Conservation (phyloP, 2,329 filamentous ascomycete genomes). For the Grosmannia clavigera region DNA sequence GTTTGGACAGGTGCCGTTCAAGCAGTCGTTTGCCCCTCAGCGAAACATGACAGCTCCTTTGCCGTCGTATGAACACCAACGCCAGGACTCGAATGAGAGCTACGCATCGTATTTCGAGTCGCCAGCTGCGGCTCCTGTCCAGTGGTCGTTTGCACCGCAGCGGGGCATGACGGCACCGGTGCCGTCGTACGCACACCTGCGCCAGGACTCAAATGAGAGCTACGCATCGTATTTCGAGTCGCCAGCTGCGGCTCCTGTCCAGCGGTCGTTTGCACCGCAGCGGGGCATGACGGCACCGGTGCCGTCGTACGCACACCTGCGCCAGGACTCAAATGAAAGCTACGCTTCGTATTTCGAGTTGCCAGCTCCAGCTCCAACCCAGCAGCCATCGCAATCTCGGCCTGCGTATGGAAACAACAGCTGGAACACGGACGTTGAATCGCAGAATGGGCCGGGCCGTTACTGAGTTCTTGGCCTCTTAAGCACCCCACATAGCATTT, state of each 20-base stretch:
- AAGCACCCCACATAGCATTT: background rate
- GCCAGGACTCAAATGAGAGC: constrained; percentile 9
- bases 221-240: constrained; percentile 11
- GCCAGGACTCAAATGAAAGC: constrained; percentile 9
- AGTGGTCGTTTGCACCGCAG: constrained; percentile 13
- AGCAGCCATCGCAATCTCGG: background rate
- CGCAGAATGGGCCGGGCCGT: constrained; percentile 9
- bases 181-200: constrained; percentile 9
- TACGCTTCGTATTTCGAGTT: constrained; percentile 11
- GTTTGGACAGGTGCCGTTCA: background rate
- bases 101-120: constrained; percentile 11
- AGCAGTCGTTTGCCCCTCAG: constrained; percentile 11
- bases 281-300: constrained; percentile 23
- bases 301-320: constrained; percentile 9
- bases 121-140: background rate
- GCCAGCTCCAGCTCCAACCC: background rate
- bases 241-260: background rate
- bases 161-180: constrained; percentile 23
- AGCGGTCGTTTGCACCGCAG: constrained; percentile 13
- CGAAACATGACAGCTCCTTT: constrained; percentile 23
- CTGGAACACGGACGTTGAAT: constrained; percentile 13
- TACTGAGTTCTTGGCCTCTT: constrained; percentile 2
- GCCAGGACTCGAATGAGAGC: constrained; percentile 9
- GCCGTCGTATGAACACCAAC: constrained; percentile 9
- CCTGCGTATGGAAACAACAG: constrained; percentile 5